phyloP scores from a whole-genome alignment of 257 asterid genomes.

The Solanum gracilifrons region DNA sequence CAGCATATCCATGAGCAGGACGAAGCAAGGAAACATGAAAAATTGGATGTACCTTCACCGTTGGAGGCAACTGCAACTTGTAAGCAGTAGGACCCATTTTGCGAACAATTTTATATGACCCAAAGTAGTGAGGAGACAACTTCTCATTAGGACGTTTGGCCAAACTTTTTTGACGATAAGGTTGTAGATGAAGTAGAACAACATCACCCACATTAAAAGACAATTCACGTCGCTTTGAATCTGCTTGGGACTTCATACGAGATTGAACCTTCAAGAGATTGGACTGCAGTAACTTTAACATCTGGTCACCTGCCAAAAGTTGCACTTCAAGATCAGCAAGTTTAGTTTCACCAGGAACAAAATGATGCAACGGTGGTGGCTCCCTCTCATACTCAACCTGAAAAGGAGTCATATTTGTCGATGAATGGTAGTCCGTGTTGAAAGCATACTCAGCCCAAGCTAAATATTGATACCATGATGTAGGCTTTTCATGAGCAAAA shows the following conservation, averaged over 20 bases:
- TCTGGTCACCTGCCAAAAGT: not conserved
- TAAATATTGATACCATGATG: not conserved
- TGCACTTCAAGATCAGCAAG: not conserved
- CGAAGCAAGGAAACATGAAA: not conserved
- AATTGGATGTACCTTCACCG: too few species aligned
- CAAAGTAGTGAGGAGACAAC: not conserved
- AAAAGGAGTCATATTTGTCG: not conserved
- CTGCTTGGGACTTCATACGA: not conserved
- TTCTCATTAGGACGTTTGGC: not conserved
- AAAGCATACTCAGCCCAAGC: not conserved
- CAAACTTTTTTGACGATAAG: not conserved
- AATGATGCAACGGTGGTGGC: not conserved
- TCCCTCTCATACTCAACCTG: not conserved
- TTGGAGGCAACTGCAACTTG: not conserved
- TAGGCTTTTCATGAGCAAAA: not conserved
- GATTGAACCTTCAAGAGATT: not conserved
- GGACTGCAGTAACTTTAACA: not conserved
- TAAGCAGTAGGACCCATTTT: not conserved
- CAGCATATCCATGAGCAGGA: not conserved
- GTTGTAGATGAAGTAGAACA: not conserved
- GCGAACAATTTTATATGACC: not conserved
- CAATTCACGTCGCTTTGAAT: not conserved
- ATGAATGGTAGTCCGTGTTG: not conserved
- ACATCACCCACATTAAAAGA: not conserved
- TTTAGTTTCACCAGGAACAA: not conserved